phyloP scores from a whole-genome alignment of 2,329 filamentous ascomycete species.

The Ascochyta viciae-villosae region DNA sequence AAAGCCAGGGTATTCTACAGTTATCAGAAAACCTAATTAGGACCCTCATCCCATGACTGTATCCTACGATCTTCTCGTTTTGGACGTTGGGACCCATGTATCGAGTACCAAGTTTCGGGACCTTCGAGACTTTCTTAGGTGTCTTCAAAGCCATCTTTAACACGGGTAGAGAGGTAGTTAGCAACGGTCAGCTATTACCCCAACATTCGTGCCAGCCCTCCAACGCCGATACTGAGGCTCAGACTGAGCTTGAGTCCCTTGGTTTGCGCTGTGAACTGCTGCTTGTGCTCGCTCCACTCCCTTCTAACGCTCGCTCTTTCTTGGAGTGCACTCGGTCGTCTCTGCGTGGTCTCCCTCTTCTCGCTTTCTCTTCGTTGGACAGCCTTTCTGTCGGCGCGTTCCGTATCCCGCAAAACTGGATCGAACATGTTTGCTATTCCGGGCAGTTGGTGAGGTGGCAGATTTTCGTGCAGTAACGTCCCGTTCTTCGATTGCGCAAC shows the following conservation, averaged over 20 bases:
- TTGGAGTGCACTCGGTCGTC: conserved; percentile 24
- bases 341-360: conserved; percentile 6
- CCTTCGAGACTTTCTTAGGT: no score
- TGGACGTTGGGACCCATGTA: no score
- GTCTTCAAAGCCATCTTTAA: no score
- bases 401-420: conserved; percentile 30
- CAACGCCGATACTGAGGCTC: conserved; percentile 37
- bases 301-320: conserved; percentile 32
- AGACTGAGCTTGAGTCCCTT: conserved; percentile 41
- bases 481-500: conserved; percentile 35
- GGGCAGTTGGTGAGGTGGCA: conserved; percentile 32
- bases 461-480: conserved; percentile 31
- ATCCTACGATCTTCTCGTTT: no score
- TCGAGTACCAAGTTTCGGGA: no score
- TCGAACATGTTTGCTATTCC: conserved; percentile 29
- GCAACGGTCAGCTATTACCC: conserved; percentile 14
- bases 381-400: conserved; percentile 6
- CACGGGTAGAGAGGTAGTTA: no score
- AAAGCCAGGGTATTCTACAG: no score
- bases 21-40: no score
- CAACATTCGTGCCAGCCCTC: conserved; percentile 33
- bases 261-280: conserved; percentile 33
- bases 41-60: no score
- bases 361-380: conserved; percentile 6
- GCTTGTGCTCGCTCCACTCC: conserved; percentile 37